Evolutionary conservation across 768 basidiomycete genomes (phyloP), one percentile per base, ranked within the genome.

Genomic region (Lyophyllum atratum): DNA sequence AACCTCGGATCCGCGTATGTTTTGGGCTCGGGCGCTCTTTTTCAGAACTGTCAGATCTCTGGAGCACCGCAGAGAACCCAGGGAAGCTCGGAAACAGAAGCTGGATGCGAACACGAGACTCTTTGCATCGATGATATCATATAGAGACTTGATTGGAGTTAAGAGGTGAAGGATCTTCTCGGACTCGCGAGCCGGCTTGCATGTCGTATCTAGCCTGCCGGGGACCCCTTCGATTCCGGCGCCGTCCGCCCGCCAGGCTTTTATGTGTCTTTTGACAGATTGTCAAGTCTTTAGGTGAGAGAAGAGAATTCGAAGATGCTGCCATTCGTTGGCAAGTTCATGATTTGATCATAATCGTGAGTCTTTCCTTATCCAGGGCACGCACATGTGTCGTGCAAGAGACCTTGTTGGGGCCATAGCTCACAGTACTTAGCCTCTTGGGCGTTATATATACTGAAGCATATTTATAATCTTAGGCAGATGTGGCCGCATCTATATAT

Each of bases 251-350:
- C 55, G 59, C 52, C 50, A 52, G 45, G 22, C 31, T 49, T 50
- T 57, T 43, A 11, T 52, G 21, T 39, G 10, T 52, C 40, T 28
- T 25, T 52, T 63, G 59, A 58, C 56, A 55, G 50, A 48, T 62
- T 52, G 28, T 29, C 22, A 53, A n/a, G 6, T 21, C 24, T 29
- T 29, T 40, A n/a, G 48, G 50, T 59, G 53, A 49, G 61, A 56
- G 59, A 60, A 56, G 61, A 59, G 59, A 60, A n/a, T n/a, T n/a
- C n/a, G n/a, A n/a, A 56, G 55, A 63, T 54, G 29, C 39, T 59
- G 53, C 47, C 45, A 53, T 49, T 49, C 21, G n/a, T 49, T 37
- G 46, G 21, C 33, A 52, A 37, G 47, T 39, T 45, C 42, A 45
- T 55, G 54, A 55, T 56, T 54, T 54, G 56, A 62, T 59, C 49